Percentiles rank a stretch among this genome's conserved stretches.
These are phyloP conservation scores for Termitomyces sp. DNA, from an alignment of 768 basidiomycete species.

Conservation along the genomic window DNA sequence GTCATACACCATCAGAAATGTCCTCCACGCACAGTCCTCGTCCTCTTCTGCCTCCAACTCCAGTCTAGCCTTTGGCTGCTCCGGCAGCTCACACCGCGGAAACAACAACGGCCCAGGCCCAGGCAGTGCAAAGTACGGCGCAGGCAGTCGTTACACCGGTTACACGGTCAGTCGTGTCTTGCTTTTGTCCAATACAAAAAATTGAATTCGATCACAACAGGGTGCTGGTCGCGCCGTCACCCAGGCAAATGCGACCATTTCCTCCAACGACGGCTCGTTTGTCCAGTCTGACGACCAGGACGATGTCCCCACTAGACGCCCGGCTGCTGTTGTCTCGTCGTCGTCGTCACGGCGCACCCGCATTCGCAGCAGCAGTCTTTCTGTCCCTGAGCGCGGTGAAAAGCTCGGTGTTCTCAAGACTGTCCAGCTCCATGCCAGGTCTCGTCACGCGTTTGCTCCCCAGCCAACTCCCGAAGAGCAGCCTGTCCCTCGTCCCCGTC, in stretches of 20 bases:
- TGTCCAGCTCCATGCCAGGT: slow-evolving; percentile 61
- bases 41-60: slow-evolving; percentile 39
- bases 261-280: slow-evolving; percentile 47
- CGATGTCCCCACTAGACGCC: slow-evolving; percentile 34
- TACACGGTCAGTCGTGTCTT: slow-evolving; percentile 50
- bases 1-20: slow-evolving; percentile 69
- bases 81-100: slow-evolving; percentile 46
- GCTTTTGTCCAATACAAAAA: no score
- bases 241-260: slow-evolving; percentile 54
- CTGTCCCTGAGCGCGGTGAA: slow-evolving; percentile 41
- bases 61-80: slow-evolving; percentile 35
- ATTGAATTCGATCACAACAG: slow-evolving; percentile 31
- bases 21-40: slow-evolving; percentile 62
- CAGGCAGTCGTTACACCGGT: slow-evolving; percentile 66
- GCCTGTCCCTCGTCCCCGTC: slow-evolving; percentile 31
- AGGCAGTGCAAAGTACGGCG: slow-evolving; percentile 68
- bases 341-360: slow-evolving; percentile 30
- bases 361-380: slow-evolving; percentile 60
- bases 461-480: slow-evolving; percentile 17
- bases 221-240: slow-evolving; percentile 68
- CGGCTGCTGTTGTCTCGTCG: slow-evolving; percentile 17
- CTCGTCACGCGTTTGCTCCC: slow-evolving; percentile 53
- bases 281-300: slow-evolving; percentile 57
- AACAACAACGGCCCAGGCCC: slow-evolving; percentile 56
- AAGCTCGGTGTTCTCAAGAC: slow-evolving; percentile 58